A percentile compares a stretch with the other conserved stretches of the same genome.
Evolutionary conservation across 257 asterid species (phyloP).

Genomic region (Solanum sejunctum): DNA sequence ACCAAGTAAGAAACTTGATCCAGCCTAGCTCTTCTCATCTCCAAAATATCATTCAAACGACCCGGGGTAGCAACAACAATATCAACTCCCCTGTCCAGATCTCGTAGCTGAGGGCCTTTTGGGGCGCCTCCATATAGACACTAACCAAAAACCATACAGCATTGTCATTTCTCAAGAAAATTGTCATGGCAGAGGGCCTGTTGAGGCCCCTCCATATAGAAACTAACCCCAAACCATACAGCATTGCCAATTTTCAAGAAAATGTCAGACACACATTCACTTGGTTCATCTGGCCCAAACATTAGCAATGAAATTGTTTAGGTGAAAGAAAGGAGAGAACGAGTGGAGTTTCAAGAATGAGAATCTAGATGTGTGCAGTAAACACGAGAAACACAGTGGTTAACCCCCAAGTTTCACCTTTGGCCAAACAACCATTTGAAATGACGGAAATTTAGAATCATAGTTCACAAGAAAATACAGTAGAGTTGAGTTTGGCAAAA

Average conservation of each 20-base stretch:
- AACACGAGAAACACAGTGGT: background rate
- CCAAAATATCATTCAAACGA: slow-evolving; percentile 89
- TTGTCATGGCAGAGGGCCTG: background rate
- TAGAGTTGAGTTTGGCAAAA: background rate
- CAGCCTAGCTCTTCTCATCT: slow-evolving; percentile 83
- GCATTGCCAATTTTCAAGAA: background rate
- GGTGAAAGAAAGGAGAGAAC: too few relatives aligned
- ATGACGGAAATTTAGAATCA: background rate
- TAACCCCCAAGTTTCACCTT: background rate
- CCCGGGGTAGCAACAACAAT: slow-evolving; percentile 99
- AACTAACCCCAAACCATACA: slow-evolving; percentile 31
- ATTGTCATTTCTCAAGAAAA: background rate
- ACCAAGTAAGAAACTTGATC: slow-evolving; percentile 89
- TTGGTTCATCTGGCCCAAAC: background rate
- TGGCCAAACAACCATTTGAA: background rate
- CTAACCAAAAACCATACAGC: slow-evolving; percentile 18
- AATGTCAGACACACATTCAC: background rate
- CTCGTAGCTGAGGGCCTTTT: slow-evolving; percentile 86
- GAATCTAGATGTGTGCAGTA: background rate
- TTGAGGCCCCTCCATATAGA: slow-evolving; percentile 76
- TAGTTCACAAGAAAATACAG: background rate
- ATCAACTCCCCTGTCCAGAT: slow-evolving; percentile 81
- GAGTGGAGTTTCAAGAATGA: too few relatives aligned
- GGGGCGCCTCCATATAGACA: slow-evolving; percentile 98
- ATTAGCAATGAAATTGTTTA: too few relatives aligned